phyloP scores from a whole-genome alignment of 768 basidiomycete species.

The Cystobasidium ongulense region DNA sequence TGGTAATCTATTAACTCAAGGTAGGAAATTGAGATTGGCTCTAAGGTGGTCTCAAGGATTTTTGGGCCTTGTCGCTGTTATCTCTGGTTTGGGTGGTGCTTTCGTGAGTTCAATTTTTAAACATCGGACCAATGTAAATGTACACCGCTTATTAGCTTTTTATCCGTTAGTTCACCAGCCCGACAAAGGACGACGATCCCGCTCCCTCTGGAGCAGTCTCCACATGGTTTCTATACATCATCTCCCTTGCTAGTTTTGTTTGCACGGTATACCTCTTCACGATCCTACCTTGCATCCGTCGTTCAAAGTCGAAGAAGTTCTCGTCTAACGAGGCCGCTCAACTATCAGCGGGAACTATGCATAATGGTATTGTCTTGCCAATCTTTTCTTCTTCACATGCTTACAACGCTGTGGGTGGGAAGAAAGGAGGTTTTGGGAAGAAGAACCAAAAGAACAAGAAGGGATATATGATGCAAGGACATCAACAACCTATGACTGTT shows the following conservation, averaged over 20 bases:
- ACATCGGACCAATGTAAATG: too few species aligned
- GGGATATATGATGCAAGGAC: not conserved
- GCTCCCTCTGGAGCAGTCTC: constrained; percentile 8
- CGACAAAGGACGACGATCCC: not conserved
- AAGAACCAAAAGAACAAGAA: constrained; percentile 6
- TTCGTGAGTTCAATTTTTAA: constrained; percentile 18
- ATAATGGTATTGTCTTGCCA: constrained; percentile 1
- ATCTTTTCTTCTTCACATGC: constrained; percentile 6
- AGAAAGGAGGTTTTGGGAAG: not conserved
- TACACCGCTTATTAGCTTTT: too few species aligned
- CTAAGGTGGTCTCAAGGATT: constrained; percentile 15
- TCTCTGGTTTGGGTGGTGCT: constrained; percentile 11
- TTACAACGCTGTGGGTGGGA: not conserved
- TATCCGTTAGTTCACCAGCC: not conserved
- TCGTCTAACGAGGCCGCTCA: not conserved
- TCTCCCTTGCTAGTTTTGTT: not conserved
- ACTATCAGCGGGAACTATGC: not conserved
- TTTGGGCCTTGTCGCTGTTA: not conserved
- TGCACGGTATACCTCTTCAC: not conserved
- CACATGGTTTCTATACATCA: constrained; percentile 15
- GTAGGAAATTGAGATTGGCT: not conserved
- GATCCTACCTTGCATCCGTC: not conserved
- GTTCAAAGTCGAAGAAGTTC: not conserved
- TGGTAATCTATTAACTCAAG: not conserved
- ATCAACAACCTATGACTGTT: constrained; percentile 22